Evolutionary conservation across 805 yeast species (phyloP).

Genomic region (Dipodascus albidus): DNA sequence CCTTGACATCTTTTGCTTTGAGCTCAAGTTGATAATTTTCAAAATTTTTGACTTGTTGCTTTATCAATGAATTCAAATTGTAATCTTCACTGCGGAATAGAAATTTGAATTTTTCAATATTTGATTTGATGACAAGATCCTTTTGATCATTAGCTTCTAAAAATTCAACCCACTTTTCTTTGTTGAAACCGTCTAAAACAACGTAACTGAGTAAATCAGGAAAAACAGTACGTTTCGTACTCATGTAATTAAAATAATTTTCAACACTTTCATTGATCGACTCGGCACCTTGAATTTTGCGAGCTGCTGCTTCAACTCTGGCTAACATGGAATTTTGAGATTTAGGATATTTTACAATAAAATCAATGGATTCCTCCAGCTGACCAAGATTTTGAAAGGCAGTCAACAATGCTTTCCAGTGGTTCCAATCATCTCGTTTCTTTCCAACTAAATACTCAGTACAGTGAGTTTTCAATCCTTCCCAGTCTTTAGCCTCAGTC

Average conservation of each 20-base stretch:
- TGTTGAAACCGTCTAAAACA: constrained; percentile 16
- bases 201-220: constrained; percentile 40
- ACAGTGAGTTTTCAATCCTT: constrained; percentile 21
- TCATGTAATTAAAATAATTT: constrained; percentile 35
- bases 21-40: constrained; percentile 29
- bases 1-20: constrained; percentile 40
- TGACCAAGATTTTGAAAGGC: constrained; percentile 31
- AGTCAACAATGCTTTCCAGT: constrained; percentile 50
- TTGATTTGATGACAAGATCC: constrained; percentile 21
- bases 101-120: constrained; percentile 39
- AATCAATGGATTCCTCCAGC: constrained; percentile 23
- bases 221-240: constrained; percentile 52
- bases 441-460: constrained; percentile 33
- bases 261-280: constrained; percentile 13
- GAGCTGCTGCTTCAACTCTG: constrained; percentile 32
- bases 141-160: not conserved
- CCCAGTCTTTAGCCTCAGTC: constrained; percentile 32
- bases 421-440: constrained; percentile 61
- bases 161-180: constrained; percentile 9
- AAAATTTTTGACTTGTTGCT: constrained; percentile 30
- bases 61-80: constrained; percentile 17
- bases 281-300: constrained; percentile 4
- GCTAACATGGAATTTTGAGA: constrained; percentile 53
- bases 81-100: constrained; percentile 12
- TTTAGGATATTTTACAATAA: constrained; percentile 23